Evolutionary conservation across 306 rosid genomes (phyloP), one percentile per base, ranked within the genome.

Genomic region (Calophaca sinica): DNA sequence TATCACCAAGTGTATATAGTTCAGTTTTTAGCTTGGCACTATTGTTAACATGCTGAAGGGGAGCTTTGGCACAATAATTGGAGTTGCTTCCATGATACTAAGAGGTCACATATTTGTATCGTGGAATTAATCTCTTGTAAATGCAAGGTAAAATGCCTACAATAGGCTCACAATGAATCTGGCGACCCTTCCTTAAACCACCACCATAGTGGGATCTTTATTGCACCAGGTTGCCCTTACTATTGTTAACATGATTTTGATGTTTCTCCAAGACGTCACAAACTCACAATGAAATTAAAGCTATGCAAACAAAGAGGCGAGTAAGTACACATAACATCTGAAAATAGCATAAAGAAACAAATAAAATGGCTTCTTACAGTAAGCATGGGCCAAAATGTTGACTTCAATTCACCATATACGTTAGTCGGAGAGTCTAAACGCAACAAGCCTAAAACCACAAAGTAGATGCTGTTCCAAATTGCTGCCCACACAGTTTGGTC

Each of bases 401-500:
- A 72, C 81, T 86, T 91, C 49, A 91, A 81, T 88, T 94, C 97
- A 42, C 81, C 74, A 71, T 72, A 87, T 68, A 87, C 81, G 65
- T 79, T 73, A 60, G 38, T 14, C 45, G 75, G 52, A 38, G 98
- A 87, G 75, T 91, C 97, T 0, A 81, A 85, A 69, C 98, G 92
- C 81, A 94, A 75, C 75, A 91, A 68, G 29, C 98, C 97, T 87
- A 94, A 73, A 75, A 68, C 88, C 55, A 90, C 92, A 82, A 82
- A 94, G 86, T 94, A 91, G 79, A 90, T 88, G 84, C 93, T 91
- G 92, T 94, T 94, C 96, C 98, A 94, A 81, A 94, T 54, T 8
- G 96, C 91, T 0, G 98, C 41, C 97, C 98, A 94, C 35, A 88
- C 87, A 31, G 96, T 91, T 88, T 94, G 98, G 75, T 91, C 97